These are phyloP conservation scores for Cercospora beticola DNA, from an alignment of 2,329 filamentous ascomycete genomes.

Conservation along the genomic window DNA sequence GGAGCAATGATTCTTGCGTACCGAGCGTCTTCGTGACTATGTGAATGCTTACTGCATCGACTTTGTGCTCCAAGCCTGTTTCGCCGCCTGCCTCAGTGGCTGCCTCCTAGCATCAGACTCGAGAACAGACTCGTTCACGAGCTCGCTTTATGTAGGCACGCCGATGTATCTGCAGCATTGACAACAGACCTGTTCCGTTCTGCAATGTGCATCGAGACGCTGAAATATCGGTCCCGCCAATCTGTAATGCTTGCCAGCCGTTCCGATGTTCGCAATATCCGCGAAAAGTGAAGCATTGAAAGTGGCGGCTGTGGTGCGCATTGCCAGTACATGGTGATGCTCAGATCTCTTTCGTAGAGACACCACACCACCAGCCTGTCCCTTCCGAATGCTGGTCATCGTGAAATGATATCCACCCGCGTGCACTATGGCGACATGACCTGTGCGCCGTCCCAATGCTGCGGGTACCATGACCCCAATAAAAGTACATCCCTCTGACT, in stretches of 20 bases:
- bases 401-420: neutral
- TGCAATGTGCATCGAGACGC: neutral
- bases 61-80: neutral
- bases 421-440: neutral
- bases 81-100: neutral
- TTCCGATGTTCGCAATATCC: neutral
- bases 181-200: neutral
- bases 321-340: neutral
- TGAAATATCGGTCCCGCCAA: neutral
- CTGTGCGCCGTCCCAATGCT: neutral
- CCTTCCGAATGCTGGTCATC: neutral
- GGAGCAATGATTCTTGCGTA: neutral
- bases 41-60: neutral
- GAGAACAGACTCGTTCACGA: neutral
- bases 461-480: neutral
- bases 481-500: neutral
- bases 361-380: neutral
- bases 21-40: neutral
- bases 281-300: neutral
- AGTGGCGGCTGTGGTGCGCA: neutral
- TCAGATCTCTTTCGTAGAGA: neutral
- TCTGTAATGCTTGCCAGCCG: neutral
- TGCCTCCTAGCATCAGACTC: neutral
- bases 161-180: neutral
- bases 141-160: neutral